phyloP scores from a whole-genome alignment of 2,329 filamentous ascomycete species.

The Pyrenochaeta sp. region DNA sequence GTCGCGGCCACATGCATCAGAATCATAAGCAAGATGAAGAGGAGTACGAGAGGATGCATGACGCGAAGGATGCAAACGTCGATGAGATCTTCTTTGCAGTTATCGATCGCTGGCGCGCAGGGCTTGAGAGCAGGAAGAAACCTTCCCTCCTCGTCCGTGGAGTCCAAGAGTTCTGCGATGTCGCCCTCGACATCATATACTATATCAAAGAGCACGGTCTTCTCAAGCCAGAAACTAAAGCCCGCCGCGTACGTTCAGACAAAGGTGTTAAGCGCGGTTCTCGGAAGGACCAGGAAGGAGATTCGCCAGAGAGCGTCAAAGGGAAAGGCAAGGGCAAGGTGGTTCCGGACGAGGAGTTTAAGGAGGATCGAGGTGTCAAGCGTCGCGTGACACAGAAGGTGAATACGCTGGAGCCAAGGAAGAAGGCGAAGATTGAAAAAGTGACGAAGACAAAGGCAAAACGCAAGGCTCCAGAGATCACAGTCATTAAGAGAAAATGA shows the following conservation, averaged over 20 bases:
- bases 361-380: constrained; percentile 4
- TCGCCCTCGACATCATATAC: constrained; percentile 40
- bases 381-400: constrained; percentile 9
- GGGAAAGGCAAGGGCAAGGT: constrained; percentile 3
- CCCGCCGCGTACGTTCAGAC: constrained; percentile 19
- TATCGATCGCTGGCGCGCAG: constrained; percentile 44
- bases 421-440: constrained; percentile 27
- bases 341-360: constrained; percentile 7
- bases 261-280: constrained; percentile 29
- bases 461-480: constrained; percentile 10
- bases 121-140: constrained; percentile 23
- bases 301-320: not conserved
- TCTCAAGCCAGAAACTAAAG: constrained; percentile 6
- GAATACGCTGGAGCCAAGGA: constrained; percentile 23
- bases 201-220: constrained; percentile 42
- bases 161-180: constrained; percentile 44
- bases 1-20: constrained; percentile 16
- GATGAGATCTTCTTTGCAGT: constrained; percentile 46
- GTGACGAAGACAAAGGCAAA: constrained; percentile 8
- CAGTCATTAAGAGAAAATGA: constrained; percentile 8
- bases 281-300: constrained; percentile 4
- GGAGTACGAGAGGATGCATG: constrained; percentile 12
- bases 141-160: constrained; percentile 32
- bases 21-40: constrained; percentile 5
- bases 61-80: constrained; percentile 23